Conservation (phyloP, 768 basidiomycete species). For the Boletus pseudopeckii region DNA sequence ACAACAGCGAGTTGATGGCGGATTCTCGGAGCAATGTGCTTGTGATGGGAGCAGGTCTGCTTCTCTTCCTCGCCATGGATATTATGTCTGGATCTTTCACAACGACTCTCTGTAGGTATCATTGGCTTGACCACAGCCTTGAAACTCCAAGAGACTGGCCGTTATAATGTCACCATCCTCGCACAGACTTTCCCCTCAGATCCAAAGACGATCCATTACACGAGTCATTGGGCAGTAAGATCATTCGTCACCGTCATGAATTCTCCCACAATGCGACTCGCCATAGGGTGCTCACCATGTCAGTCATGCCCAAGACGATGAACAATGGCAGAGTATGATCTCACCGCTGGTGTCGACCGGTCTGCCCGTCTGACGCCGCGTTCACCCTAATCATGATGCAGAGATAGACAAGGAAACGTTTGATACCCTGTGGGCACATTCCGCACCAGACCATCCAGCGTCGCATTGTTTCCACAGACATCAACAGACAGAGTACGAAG, state of each 20-base stretch:
- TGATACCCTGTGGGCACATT: slow-evolving; percentile 64
- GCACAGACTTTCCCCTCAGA: slow-evolving; percentile 69
- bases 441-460: slow-evolving; percentile 43
- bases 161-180: slow-evolving; percentile 60
- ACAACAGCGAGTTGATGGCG: background rate
- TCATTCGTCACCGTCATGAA: background rate
- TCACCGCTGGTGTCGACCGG: background rate
- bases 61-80: background rate
- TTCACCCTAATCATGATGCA: slow-evolving; percentile 21
- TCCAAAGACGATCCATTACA: slow-evolving; percentile 62
- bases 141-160: slow-evolving; percentile 56
- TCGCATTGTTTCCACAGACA: slow-evolving; percentile 62
- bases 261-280: background rate
- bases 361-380: background rate
- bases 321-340: slow-evolving; percentile 46
- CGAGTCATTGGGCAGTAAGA: slow-evolving; percentile 75
- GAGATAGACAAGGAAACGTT: slow-evolving; percentile 70
- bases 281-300: slow-evolving; percentile 74
- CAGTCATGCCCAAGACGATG: slow-evolving; percentile 45
- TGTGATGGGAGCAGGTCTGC: slow-evolving; percentile 5
- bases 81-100: background rate
- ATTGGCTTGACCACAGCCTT: slow-evolving; percentile 71
- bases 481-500: slow-evolving; percentile 55
- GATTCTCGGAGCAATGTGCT: background rate
- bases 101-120: slow-evolving; percentile 46